Percentiles rank a stretch among this genome's conserved stretches.
Evolutionary conservation across 2,329 filamentous ascomycete species (phyloP).

Genomic region (Albifimbria verrucaria): DNA sequence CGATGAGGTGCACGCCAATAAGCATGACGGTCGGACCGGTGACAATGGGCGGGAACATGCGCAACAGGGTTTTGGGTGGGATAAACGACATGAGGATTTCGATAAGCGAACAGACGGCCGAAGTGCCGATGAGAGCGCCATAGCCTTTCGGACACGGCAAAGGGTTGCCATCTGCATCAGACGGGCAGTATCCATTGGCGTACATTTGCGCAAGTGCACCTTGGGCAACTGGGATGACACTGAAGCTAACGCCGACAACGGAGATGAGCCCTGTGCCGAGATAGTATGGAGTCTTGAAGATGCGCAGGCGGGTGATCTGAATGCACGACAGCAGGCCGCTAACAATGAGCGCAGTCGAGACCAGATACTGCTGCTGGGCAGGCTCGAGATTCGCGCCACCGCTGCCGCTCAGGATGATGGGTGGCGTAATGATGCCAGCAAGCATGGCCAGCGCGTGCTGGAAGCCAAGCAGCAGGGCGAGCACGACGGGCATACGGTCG

Average conservation of each 20-base stretch:
- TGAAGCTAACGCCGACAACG: constrained; percentile 60
- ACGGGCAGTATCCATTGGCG: constrained; percentile 63
- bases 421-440: constrained; percentile 72
- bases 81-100: constrained; percentile 75
- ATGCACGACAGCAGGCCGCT: constrained; percentile 71
- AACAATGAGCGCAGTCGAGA: constrained; percentile 75
- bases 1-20: constrained; percentile 71
- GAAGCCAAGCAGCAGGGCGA: constrained; percentile 72
- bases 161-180: constrained; percentile 57
- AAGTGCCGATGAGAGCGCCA: constrained; percentile 68
- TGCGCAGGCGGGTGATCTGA: constrained; percentile 68
- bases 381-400: constrained; percentile 61
- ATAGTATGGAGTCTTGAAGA: constrained; percentile 48
- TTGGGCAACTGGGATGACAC: constrained; percentile 40
- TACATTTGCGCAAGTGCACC: constrained; percentile 78
- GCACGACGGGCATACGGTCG: constrained; percentile 70
- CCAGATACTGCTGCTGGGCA: constrained; percentile 69
- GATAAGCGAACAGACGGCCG: constrained; percentile 61
- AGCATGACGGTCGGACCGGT: constrained; percentile 68
- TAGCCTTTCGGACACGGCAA: constrained; percentile 75
- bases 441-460: constrained; percentile 79
- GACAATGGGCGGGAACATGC: constrained; percentile 75
- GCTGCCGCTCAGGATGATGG: constrained; percentile 64
- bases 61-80: constrained; percentile 64
- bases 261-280: constrained; percentile 77